phyloP scores from a whole-genome alignment of 345 rosid species.

The Eucalyptus marginata region DNA sequence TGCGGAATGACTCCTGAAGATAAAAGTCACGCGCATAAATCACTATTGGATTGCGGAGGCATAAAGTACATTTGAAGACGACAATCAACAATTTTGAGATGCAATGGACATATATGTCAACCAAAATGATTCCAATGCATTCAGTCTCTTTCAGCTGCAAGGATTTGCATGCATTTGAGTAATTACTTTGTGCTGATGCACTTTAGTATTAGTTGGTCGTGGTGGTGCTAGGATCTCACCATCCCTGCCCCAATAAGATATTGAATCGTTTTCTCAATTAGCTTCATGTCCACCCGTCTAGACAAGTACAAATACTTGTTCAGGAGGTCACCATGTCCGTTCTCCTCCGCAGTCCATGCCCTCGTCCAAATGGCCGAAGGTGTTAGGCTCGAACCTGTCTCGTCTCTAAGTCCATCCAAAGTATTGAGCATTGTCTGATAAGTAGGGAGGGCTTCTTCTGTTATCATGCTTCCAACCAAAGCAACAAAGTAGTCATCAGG shows the following conservation, averaged over 20 bases:
- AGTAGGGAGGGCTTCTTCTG: slow-evolving; percentile 80
- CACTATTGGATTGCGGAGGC: no score
- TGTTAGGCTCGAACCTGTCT: slow-evolving; percentile 66
- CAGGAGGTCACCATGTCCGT: slow-evolving; percentile 61
- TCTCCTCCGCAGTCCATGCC: slow-evolving; percentile 68
- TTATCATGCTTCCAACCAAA: slow-evolving; percentile 74
- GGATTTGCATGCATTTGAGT: not conserved
- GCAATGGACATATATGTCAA: not conserved
- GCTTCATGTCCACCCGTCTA: slow-evolving; percentile 55
- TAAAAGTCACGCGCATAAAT: no score
- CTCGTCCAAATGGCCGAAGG: slow-evolving; percentile 63
- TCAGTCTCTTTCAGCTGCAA: no score
- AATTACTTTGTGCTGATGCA: not conserved
- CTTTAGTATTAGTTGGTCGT: not conserved
- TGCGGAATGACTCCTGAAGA: no score
- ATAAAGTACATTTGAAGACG: no score
- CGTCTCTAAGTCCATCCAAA: slow-evolving; percentile 60
- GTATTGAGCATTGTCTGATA: slow-evolving; percentile 69
- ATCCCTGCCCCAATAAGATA: slow-evolving; percentile 61
- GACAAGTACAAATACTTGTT: slow-evolving; percentile 48
- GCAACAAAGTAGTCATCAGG: slow-evolving; percentile 86
- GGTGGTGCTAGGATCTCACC: slow-evolving; percentile 15
- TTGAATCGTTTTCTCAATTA: slow-evolving; percentile 59
- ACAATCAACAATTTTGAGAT: no score
- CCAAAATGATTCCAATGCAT: no score